These are phyloP conservation scores for Spencermartinsiella ligniputridi DNA, from an alignment of 1,139 yeast species.

Conservation along the genomic window DNA sequence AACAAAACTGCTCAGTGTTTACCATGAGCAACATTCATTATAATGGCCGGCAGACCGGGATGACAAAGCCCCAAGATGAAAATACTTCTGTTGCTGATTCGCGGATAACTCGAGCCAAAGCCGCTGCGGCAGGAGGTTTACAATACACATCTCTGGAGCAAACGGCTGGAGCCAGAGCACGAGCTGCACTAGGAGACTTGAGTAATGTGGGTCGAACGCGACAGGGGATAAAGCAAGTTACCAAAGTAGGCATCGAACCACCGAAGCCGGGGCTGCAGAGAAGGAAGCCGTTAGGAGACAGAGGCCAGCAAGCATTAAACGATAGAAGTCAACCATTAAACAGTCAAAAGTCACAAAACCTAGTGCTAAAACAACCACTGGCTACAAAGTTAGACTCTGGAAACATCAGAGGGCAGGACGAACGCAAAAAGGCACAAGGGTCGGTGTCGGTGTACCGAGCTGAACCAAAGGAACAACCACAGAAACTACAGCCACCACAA, in stretches of 20 bases:
- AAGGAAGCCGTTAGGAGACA: not conserved
- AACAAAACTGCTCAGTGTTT: not conserved
- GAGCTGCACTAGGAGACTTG: constrained; percentile 34
- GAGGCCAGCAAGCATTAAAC: not conserved
- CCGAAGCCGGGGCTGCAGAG: not conserved
- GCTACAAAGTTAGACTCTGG: constrained; percentile 1
- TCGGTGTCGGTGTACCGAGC: not conserved
- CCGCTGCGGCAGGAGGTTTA: constrained; percentile 7
- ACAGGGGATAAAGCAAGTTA: not conserved
- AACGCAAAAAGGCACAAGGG: not conserved
- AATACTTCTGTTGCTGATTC: constrained; percentile 5
- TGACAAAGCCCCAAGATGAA: constrained; percentile 9
- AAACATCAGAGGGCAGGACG: not conserved
- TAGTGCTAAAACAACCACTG: not conserved
- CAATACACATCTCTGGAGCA: constrained; percentile 2
- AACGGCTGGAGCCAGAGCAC: constrained; percentile 26
- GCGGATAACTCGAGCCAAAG: constrained; percentile 12
- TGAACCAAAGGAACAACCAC: not conserved
- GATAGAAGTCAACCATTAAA: not conserved
- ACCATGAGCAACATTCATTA: not conserved
- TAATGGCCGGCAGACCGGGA: too few relatives aligned
- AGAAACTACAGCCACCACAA: not conserved
- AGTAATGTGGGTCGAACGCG: constrained; percentile 25
- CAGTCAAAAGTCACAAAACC: too few relatives aligned
- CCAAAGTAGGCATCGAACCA: not conserved